Conservation (phyloP, 2,329 filamentous ascomycete genomes). For the Lachnellula arida region DNA sequence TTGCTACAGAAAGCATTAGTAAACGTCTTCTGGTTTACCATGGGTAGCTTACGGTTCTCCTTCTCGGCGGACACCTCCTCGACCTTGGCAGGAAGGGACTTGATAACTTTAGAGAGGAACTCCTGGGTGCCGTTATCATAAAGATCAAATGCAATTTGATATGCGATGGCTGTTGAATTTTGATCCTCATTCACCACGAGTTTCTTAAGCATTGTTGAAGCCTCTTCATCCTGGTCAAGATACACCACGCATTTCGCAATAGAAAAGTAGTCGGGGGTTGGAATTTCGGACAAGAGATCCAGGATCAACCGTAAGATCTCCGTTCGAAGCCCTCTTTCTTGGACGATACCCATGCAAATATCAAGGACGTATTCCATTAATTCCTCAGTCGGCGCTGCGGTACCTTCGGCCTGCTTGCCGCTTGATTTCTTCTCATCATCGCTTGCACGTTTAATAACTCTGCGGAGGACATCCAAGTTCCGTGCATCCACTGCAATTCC, state of each 20-base stretch:
- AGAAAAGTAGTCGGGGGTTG: conserved; percentile 92
- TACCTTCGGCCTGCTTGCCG: conserved; percentile 51
- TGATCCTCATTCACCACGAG: conserved; percentile 76
- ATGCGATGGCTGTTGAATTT: conserved; percentile 78
- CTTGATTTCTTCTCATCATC: conserved; percentile 72
- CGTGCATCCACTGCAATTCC: conserved; percentile 95
- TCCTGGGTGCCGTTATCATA: conserved; percentile 99
- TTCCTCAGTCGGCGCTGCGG: conserved; percentile 69
- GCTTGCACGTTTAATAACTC: conserved; percentile 83
- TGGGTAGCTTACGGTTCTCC: conserved; percentile 33
- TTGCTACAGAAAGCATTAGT: conserved; percentile 17
- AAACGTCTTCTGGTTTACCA: background rate
- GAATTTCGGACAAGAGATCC: conserved; percentile 90
- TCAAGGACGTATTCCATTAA: conserved; percentile 94
- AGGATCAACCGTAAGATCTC: conserved; percentile 88
- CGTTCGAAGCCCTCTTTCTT: conserved; percentile 79
- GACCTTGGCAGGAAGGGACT: conserved; percentile 61
- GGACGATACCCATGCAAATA: conserved; percentile 97
- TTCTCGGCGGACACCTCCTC: conserved; percentile 40
- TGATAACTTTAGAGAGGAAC: conserved; percentile 85
- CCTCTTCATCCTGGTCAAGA: conserved; percentile 85
- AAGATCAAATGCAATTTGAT: conserved; percentile 96
- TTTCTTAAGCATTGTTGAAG: conserved; percentile 76
- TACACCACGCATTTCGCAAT: conserved; percentile 98
- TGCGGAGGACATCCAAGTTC: conserved; percentile 80